phyloP scores from a whole-genome alignment of 345 rosid species.

The Arabidopsis suecica region DNA sequence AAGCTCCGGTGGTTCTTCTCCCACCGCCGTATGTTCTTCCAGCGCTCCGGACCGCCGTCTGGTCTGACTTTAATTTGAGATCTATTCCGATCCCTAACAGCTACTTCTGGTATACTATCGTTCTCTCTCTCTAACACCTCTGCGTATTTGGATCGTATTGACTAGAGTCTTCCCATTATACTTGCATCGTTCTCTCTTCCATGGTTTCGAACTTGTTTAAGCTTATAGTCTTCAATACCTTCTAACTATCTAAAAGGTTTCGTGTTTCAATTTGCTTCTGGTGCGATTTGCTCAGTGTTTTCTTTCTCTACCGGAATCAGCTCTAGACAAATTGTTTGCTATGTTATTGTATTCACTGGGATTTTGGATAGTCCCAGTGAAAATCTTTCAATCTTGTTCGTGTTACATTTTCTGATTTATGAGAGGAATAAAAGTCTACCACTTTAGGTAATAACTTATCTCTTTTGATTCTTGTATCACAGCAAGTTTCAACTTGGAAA shows the following conservation, averaged over 20 bases:
- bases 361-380: neutral
- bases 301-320: neutral
- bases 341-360: neutral
- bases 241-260: neutral
- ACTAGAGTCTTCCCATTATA: constrained; percentile 20
- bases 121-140: constrained; percentile 6
- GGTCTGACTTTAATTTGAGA: neutral
- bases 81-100: neutral
- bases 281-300: neutral
- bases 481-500: constrained; percentile 20
- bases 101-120: constrained; percentile 23
- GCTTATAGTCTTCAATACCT: constrained; percentile 7
- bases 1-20: constrained; percentile 31
- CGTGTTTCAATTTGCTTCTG: constrained; percentile 8
- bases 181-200: neutral
- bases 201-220: constrained; percentile 8
- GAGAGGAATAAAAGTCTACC: neutral
- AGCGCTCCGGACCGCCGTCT: neutral
- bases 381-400: neutral
- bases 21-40: constrained; percentile 31
- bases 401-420: neutral
- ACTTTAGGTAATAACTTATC: neutral
- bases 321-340: neutral
- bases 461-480: constrained; percentile 13
- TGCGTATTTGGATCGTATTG: constrained; percentile 20